Conservation (phyloP, 352 stramenopile genomes). For the Phytophthora megakarya region DNA sequence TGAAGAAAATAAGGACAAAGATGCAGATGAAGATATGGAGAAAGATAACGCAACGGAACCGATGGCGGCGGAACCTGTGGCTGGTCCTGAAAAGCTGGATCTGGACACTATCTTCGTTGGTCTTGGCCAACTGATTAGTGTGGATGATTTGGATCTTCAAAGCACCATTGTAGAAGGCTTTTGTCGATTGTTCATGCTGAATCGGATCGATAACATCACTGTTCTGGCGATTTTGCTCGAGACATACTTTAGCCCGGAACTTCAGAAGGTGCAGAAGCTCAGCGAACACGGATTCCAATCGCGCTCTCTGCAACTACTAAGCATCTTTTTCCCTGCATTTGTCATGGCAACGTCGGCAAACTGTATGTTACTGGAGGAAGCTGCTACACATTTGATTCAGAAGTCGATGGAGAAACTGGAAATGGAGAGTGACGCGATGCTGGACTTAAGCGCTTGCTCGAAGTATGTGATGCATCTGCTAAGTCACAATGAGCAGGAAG, state of each 20-base stretch:
- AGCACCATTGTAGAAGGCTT: conserved; percentile 81
- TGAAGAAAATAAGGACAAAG: conserved; percentile 16
- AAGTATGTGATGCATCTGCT: conserved; percentile 74
- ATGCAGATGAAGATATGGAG: conserved; percentile 33
- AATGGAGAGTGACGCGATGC: conserved; percentile 41
- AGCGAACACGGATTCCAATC: conserved; percentile 68
- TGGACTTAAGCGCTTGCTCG: conserved; percentile 54
- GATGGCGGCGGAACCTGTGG: too few species aligned
- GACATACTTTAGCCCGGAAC: conserved; percentile 68
- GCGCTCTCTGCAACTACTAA: conserved; percentile 68
- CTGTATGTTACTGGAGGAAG: conserved; percentile 69
- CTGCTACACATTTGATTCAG: conserved; percentile 63
- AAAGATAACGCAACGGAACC: too few species aligned
- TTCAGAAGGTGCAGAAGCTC: conserved; percentile 58
- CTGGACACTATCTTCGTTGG: conserved; percentile 67
- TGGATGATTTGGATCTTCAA: conserved; percentile 74
- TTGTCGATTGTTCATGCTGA: conserved; percentile 74
- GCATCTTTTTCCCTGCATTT: conserved; percentile 78
- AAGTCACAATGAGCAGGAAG: conserved; percentile 48
- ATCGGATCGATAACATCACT: conserved; percentile 64
- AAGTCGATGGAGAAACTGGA: conserved; percentile 61
- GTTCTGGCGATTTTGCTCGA: conserved; percentile 72
- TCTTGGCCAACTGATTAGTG: conserved; percentile 52
- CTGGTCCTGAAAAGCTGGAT: conserved; percentile 43
- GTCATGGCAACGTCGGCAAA: conserved; percentile 55